Evolutionary conservation across 2,329 filamentous ascomycete genomes (phyloP), one percentile per base, ranked within the genome.

Genomic region (Xylariaceae sp.): DNA sequence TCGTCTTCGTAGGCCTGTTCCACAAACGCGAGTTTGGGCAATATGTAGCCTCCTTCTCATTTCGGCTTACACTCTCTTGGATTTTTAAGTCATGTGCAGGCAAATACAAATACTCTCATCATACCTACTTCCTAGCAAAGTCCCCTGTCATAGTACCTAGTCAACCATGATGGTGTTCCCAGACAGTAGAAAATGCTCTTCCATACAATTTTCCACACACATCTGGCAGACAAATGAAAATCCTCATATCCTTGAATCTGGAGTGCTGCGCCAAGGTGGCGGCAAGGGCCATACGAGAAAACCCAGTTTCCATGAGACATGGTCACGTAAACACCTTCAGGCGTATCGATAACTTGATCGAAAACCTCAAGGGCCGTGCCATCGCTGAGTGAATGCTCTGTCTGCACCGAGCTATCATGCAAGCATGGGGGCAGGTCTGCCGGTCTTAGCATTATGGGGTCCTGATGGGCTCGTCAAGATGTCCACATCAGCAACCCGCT

Each of bases 281-380:
- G 15, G 33, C 33, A 17, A 35, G 33, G 4, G 33, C 33, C 15
- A 35, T 11, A 4, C 33, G 33, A 13, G 33, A n/a, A 11, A 13
- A 35, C 33, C 33, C 33, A 35, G 13, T 35, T 35, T 17, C n/a
- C 17, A 13, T 35, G 15, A 4, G 33, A 35, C 17, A 18, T 35
- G 15, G 33, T 35, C 12, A 35, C 17, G 11, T 18, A 17, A 19
- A 35, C 17, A 18, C 33, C 33, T 19, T 35, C 33, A 7, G 33
- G 33, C 11, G 33, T 35, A 18, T 35, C 33, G 13, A 35, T 35
- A 35, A 35, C 33, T 17, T 35, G 33, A 35, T 19, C 33, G 12
- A 11, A 19, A 7, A 7, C 19, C 33, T 35, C 18, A 17, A 35
- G 18, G 17, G 33, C 33, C 33, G 19, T 35, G 15, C 33, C 17